Conservation (phyloP, 73 alveolate genomes). For the Symbiodinium natans region DNA sequence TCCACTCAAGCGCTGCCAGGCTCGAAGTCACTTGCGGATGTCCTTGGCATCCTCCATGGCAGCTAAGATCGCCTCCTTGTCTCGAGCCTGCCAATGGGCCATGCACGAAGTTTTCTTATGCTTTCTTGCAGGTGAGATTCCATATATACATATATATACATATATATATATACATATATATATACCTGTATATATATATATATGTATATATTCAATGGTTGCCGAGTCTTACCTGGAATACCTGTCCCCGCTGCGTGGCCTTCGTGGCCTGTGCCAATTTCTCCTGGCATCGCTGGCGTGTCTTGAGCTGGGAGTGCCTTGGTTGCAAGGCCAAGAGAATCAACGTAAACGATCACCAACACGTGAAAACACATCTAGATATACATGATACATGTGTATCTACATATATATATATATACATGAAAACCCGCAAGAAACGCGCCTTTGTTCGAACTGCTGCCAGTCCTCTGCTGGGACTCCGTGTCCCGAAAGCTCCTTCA, state of each 20-base stretch:
- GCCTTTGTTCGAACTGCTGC: conserved; percentile 70
- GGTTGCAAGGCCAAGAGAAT: not conserved
- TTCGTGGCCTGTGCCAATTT: conserved; percentile 64
- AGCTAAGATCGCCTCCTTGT: conserved; percentile 33
- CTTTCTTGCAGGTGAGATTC: too few relatives aligned
- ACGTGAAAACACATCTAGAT: too few relatives aligned
- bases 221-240: too few relatives aligned
- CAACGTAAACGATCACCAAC: too few relatives aligned
- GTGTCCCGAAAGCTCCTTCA: conserved; percentile 71
- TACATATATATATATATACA: too few relatives aligned
- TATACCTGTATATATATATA: too few relatives aligned
- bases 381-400: too few relatives aligned
- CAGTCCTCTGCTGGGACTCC: conserved; percentile 68
- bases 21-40: not conserved
- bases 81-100: conserved; percentile 45
- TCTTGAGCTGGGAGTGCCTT: conserved; percentile 86
- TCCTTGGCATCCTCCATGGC: conserved; percentile 81
- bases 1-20: not conserved
- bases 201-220: too few relatives aligned
- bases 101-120: too few relatives aligned
- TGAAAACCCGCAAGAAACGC: too few relatives aligned
- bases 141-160: too few relatives aligned
- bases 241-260: not conserved
- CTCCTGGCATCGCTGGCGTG: conserved; percentile 54
- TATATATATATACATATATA: too few relatives aligned